Evolutionary conservation across 139 green algal genomes (phyloP).

Genomic region (Tetradesmus obliquus): DNA sequence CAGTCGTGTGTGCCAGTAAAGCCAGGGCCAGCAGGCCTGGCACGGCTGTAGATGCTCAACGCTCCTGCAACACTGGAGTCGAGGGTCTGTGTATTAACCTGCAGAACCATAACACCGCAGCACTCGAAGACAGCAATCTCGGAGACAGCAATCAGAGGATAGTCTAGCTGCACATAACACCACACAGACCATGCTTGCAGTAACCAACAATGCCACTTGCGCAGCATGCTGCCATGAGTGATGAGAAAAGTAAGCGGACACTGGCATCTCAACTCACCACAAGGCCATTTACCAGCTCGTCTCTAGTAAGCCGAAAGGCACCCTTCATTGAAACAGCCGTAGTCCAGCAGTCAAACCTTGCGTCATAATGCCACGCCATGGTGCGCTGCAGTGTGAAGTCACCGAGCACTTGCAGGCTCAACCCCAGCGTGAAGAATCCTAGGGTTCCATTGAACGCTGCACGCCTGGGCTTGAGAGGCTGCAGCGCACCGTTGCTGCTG

Average conservation of each 20-base stretch:
- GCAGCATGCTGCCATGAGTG: no score
- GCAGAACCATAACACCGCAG: not conserved
- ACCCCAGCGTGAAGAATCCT: not conserved
- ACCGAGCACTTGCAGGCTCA: not conserved
- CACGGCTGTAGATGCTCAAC: not conserved
- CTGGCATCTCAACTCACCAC: not conserved
- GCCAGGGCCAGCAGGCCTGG: not conserved
- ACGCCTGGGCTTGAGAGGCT: not conserved
- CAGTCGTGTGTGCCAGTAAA: not conserved
- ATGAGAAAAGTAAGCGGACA: no score
- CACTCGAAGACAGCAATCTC: not conserved
- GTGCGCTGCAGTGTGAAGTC: not conserved
- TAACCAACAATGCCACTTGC: no score
- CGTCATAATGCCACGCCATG: not conserved
- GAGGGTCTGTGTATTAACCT: not conserved
- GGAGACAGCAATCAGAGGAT: no score
- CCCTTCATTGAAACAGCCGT: not conserved
- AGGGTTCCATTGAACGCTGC: not conserved
- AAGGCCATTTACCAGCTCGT: not conserved
- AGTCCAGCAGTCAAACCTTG: not conserved
- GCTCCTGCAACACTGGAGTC: not conserved
- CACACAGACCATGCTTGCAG: no score
- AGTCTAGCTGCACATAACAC: no score
- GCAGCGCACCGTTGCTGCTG: not conserved
- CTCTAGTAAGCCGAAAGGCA: not conserved